These are phyloP conservation scores for Diaporthe citriasiana DNA, from an alignment of 2,329 filamentous ascomycete species.

Conservation along the genomic window DNA sequence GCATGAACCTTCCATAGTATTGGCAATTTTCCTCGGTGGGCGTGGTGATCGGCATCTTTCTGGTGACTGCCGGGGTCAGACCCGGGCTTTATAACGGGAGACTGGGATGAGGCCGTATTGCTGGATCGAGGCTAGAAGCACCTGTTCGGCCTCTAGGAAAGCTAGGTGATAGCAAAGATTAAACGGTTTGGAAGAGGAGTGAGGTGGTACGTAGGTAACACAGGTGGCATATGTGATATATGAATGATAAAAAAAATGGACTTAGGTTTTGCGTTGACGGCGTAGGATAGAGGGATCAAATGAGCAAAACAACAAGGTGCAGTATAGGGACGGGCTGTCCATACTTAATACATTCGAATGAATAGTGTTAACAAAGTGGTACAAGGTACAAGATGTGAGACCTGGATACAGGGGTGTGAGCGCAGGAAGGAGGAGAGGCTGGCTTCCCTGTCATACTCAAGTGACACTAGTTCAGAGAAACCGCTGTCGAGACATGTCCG, in stretches of 20 bases:
- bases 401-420: conserved; percentile 22
- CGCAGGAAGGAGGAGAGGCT: conserved; percentile 26
- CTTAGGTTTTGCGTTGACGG: neutral
- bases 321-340: conserved; percentile 13
- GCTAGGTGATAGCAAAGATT: conserved; percentile 41
- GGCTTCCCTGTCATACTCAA: conserved; percentile 27
- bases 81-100: conserved; percentile 39
- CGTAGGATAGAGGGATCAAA: neutral
- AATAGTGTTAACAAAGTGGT: neutral
- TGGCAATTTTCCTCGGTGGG: conserved; percentile 37
- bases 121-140: conserved; percentile 12
- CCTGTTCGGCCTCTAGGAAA: conserved; percentile 10
- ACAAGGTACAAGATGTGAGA: conserved; percentile 21
- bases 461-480: conserved; percentile 31
- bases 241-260: neutral
- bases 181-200: neutral
- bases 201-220: neutral
- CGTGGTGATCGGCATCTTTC: conserved; percentile 27
- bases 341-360: conserved; percentile 24
- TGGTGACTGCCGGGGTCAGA: conserved; percentile 12
- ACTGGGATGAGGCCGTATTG: conserved; percentile 9
- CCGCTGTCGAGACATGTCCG: conserved; percentile 28
- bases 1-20: conserved; percentile 41
- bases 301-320: neutral
- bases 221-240: neutral